These are phyloP conservation scores for Taphrina betulina DNA, from an alignment of 1,139 yeast species.

Conservation along the genomic window DNA sequence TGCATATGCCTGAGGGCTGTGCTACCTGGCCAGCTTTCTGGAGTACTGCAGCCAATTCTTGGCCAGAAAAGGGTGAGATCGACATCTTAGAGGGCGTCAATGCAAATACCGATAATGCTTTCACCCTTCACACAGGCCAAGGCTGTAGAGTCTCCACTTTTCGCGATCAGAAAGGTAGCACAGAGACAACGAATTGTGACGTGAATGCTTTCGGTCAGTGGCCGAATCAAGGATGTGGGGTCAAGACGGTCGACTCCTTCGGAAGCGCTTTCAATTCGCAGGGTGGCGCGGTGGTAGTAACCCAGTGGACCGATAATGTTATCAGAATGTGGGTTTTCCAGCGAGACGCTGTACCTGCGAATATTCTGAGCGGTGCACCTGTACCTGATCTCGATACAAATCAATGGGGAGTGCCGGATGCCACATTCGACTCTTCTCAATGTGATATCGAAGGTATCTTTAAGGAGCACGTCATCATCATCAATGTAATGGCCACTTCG, in stretches of 20 bases:
- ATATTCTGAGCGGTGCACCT: slow-evolving; percentile 1
- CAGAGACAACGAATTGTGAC: slow-evolving; percentile 28
- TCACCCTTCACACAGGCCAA: slow-evolving; percentile 31
- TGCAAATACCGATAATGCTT: slow-evolving; percentile 11
- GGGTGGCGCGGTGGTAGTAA: slow-evolving; percentile 22
- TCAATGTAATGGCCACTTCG: too few species aligned
- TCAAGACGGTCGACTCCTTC: slow-evolving; percentile 17
- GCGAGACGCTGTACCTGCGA: slow-evolving; percentile 1
- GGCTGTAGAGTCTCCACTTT: slow-evolving; percentile 30
- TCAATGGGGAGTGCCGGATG: slow-evolving; percentile 28
- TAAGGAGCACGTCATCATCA: slow-evolving; percentile 23
- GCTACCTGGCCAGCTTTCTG: slow-evolving; percentile 36
- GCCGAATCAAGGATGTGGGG: slow-evolving; percentile 35
- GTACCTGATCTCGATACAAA: slow-evolving; percentile 28
- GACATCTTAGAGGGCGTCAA: slow-evolving; percentile 35
- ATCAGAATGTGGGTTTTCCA: slow-evolving; percentile 32
- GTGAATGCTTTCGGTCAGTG: slow-evolving; percentile 26
- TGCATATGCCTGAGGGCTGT: slow-evolving; percentile 34
- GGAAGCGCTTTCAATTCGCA: slow-evolving; percentile 25
- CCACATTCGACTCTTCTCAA: slow-evolving; percentile 26
- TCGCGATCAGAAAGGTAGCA: slow-evolving; percentile 18
- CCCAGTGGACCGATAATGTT: slow-evolving; percentile 29
- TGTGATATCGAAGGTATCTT: slow-evolving; percentile 30
- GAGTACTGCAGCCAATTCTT: slow-evolving; percentile 27
- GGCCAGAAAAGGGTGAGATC: slow-evolving; percentile 34